Conservation (phyloP, 192 early-diverging fungal genomes). For the Coemansia sp. region DNA sequence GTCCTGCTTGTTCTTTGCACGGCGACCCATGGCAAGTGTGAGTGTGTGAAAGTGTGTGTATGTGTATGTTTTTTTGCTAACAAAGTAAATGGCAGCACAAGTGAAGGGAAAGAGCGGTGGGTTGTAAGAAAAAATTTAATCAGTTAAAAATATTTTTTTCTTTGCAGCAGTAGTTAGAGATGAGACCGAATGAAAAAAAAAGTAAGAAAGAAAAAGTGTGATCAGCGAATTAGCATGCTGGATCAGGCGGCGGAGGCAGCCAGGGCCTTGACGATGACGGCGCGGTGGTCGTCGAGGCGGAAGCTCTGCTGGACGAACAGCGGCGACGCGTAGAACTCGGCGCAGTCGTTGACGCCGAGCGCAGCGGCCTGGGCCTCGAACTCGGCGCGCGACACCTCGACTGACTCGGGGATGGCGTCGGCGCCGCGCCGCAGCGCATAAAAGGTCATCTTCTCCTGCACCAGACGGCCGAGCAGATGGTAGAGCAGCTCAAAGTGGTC, state of each 20-base stretch:
- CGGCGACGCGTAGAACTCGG: constrained; percentile 54
- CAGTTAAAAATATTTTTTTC: constrained; percentile 8
- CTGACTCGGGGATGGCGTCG: constrained; percentile 54
- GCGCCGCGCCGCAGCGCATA: constrained; percentile 60
- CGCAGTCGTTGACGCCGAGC: constrained; percentile 58
- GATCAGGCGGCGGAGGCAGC: neutral
- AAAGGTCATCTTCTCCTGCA: constrained; percentile 73
- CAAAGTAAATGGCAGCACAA: too few relatives aligned
- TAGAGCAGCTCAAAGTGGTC: constrained; percentile 83
- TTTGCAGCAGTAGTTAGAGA: too few relatives aligned
- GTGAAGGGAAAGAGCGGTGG: neutral
- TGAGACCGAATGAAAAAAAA: constrained; percentile 2
- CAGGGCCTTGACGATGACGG: constrained; percentile 43
- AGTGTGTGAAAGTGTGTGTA: neutral
- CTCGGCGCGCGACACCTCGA: constrained; percentile 59
- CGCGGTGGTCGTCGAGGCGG: constrained; percentile 18
- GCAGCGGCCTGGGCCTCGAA: constrained; percentile 59
- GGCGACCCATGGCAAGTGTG: constrained; percentile 41
- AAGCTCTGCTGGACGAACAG: constrained; percentile 54
- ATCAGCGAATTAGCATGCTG: neutral
- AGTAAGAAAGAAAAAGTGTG: neutral
- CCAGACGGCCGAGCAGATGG: constrained; percentile 69
- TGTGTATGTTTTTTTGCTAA: too few relatives aligned
- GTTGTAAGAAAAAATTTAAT: neutral
- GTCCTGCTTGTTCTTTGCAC: constrained; percentile 53